Conservation (phyloP, 2,329 filamentous ascomycete genomes). For the Diaporthe nobilis region DNA sequence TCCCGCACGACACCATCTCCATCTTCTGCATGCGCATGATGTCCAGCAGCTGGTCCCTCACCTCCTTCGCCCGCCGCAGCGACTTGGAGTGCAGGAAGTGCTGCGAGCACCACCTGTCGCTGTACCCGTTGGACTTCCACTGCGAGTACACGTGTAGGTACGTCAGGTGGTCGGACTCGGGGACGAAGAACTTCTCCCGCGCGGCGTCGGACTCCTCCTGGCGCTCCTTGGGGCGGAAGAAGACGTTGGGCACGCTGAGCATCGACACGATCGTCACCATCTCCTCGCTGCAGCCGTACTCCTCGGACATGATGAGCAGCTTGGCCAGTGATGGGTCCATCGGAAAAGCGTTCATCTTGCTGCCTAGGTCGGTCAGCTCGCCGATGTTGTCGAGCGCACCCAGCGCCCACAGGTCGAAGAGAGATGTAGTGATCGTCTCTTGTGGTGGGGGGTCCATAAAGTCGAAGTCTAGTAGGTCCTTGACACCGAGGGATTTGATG, state of each 20-base stretch:
- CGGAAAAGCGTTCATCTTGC: constrained; percentile 96
- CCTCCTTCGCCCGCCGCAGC: constrained; percentile 90
- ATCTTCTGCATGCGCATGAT: constrained; percentile 97
- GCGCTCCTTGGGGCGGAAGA: constrained; percentile 96
- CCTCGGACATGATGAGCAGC: constrained; percentile 89
- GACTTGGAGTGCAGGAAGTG: constrained; percentile 98
- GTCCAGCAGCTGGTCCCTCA: constrained; percentile 91
- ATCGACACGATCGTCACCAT: constrained; percentile 99
- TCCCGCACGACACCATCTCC: constrained; percentile 88
- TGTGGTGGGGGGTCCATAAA: constrained; percentile 99
- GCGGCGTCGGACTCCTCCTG: constrained; percentile 97
- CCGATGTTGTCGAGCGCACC: constrained; percentile 95
- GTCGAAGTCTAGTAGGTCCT: constrained; percentile 94
- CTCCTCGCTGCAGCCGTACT: constrained; percentile 95
- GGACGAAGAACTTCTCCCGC: constrained; percentile 97
- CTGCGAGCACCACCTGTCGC: constrained; percentile 90
- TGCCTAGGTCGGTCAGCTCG: constrained; percentile 87
- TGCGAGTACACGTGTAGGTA: constrained; percentile 96
- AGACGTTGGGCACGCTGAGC: constrained; percentile 96
- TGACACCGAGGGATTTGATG: constrained; percentile 93
- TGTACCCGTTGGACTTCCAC: constrained; percentile 92
- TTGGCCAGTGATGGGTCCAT: constrained; percentile 98
- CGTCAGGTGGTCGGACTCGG: constrained; percentile 96
- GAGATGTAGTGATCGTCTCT: constrained; percentile 95
- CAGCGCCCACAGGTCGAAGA: constrained; percentile 97